Evolutionary conservation across 805 yeast species (phyloP).

Genomic region (Ogataea trehaloabstinens): DNA sequence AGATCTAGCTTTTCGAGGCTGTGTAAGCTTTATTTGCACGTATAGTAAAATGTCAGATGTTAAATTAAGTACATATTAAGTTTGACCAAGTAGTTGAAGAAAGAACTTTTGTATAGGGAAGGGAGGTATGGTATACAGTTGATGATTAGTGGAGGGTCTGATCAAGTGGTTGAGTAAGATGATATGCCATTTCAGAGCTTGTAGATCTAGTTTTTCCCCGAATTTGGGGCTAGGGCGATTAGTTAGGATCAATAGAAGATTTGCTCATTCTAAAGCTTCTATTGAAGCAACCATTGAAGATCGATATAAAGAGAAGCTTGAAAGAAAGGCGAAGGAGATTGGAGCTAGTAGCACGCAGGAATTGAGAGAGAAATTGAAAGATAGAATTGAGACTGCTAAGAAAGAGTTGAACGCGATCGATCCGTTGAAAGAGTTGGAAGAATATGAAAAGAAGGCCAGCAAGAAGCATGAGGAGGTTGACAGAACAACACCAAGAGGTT

Average conservation of each 20-base stretch:
- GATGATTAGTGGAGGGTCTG: too few relatives aligned
- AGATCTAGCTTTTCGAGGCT: constrained; percentile 2
- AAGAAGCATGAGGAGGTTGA: neutral
- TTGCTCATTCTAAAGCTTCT: constrained; percentile 26
- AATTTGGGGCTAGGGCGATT: too few relatives aligned
- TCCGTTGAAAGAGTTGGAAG: constrained; percentile 67
- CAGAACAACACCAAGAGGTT: constrained; percentile 20
- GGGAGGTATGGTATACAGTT: too few relatives aligned
- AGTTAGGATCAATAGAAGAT: constrained; percentile 26
- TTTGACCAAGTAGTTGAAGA: too few relatives aligned
- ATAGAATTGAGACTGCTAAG: constrained; percentile 54
- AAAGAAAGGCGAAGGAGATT: constrained; percentile 35
- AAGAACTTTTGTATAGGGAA: too few relatives aligned
- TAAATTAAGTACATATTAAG: too few relatives aligned
- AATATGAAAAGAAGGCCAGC: constrained; percentile 32
- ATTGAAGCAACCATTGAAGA: constrained; percentile 33
- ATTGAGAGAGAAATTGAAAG: constrained; percentile 59
- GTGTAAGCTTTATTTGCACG: neutral
- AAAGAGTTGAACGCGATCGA: constrained; percentile 60
- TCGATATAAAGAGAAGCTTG: constrained; percentile 41
- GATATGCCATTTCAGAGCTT: too few relatives aligned
- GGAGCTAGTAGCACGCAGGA: constrained; percentile 55
- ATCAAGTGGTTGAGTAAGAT: too few relatives aligned
- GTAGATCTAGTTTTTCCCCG: too few relatives aligned
- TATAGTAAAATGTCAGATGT: too few relatives aligned